phyloP scores from a whole-genome alignment of 768 basidiomycete species.

The Hygrocybe punicea region DNA sequence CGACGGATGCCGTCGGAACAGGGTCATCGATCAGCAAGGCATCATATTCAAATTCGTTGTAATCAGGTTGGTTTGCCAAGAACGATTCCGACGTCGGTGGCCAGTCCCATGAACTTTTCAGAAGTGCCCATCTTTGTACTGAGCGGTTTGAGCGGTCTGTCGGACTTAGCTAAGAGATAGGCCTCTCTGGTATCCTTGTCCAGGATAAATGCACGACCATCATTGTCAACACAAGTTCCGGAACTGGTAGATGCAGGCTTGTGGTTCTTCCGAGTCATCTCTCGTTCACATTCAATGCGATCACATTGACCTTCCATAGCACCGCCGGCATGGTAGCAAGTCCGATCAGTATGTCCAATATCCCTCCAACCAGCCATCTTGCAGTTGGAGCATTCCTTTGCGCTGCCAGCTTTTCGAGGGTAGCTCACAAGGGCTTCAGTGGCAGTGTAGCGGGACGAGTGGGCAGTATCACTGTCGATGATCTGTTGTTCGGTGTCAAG shows the following conservation, averaged over 20 bases:
- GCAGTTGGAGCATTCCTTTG: too few species aligned
- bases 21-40: background rate
- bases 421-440: background rate
- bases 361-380: too few species aligned
- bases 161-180: background rate
- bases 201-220: constrained; percentile 1
- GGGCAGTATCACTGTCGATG: background rate
- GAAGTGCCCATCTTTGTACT: background rate
- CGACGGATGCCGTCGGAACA: background rate
- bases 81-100: background rate
- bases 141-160: background rate
- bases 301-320: constrained; percentile 7
- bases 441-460: constrained; percentile 5
- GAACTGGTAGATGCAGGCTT: background rate
- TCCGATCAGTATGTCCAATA: background rate
- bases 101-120: background rate
- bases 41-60: background rate
- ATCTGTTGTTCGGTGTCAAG: background rate
- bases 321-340: constrained; percentile 4
- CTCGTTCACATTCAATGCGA: background rate
- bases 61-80: background rate
- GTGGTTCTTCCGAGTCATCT: background rate
- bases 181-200: background rate
- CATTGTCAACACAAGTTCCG: background rate
- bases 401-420: too few species aligned